These are phyloP conservation scores for Camellia lanceoleosa DNA, from an alignment of 148 eudicot species.

Conservation along the genomic window DNA sequence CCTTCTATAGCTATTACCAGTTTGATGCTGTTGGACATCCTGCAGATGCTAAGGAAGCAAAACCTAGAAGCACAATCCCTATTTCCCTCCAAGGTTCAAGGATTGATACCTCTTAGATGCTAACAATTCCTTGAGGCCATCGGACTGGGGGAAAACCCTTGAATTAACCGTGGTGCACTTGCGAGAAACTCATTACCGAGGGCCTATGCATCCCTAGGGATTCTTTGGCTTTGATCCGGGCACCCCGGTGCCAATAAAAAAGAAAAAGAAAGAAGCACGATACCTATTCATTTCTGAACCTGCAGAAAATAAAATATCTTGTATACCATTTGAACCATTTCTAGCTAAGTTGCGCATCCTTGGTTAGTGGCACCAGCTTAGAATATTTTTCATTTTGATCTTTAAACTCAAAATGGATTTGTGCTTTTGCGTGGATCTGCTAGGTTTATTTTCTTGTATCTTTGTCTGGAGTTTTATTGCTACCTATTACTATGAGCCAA, in stretches of 20 bases:
- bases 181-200: too few species aligned
- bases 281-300: neutral
- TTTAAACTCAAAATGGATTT: neutral
- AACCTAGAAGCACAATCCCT: neutral
- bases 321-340: neutral
- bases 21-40: neutral
- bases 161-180: too few species aligned
- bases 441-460: constrained; percentile 3
- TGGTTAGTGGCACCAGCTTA: neutral
- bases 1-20: neutral
- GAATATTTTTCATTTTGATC: neutral
- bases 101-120: too few species aligned
- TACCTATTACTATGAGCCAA: neutral
- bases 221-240: too few species aligned
- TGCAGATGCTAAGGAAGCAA: neutral
- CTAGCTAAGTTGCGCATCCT: neutral
- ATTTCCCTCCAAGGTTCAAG: too few species aligned
- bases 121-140: too few species aligned
- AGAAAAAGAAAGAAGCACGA: neutral
- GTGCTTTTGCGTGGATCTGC: neutral
- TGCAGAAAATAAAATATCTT: neutral
- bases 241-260: too few species aligned
- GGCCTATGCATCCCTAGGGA: too few species aligned
- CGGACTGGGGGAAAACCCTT: too few species aligned
- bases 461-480: neutral